Evolutionary conservation across 495 filamentous ascomycete genomes (phyloP).

Genomic region (Penicillium bialowiezense): DNA sequence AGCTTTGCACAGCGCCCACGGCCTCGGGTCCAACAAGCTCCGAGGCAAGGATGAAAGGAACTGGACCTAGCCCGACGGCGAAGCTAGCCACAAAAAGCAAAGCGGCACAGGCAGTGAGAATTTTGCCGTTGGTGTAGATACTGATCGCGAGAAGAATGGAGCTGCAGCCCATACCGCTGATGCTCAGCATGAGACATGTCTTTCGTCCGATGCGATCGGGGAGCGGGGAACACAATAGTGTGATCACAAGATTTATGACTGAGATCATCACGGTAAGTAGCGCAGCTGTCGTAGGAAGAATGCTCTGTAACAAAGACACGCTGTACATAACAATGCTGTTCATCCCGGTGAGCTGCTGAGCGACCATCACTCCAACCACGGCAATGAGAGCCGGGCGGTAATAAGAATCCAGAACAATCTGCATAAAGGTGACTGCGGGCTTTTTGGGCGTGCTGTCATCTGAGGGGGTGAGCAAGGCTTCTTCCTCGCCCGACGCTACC

Average conservation of each 20-base stretch:
- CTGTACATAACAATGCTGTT: slow-evolving; percentile 99
- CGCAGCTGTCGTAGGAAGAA: slow-evolving; percentile 74
- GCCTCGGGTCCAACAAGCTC: slow-evolving; percentile 87
- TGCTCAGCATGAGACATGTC: slow-evolving; percentile 72
- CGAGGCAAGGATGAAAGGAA: slow-evolving; percentile 89
- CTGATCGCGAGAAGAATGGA: slow-evolving; percentile 72
- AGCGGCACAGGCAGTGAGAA: slow-evolving; percentile 75
- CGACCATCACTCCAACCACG: slow-evolving; percentile 86
- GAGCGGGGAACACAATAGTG: slow-evolving; percentile 73
- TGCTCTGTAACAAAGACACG: slow-evolving; percentile 74
- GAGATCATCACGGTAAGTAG: slow-evolving; percentile 83
- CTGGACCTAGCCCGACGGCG: slow-evolving; percentile 85
- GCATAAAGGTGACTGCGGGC: slow-evolving; percentile 61
- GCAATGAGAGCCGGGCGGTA: slow-evolving; percentile 78
- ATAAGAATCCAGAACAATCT: slow-evolving; percentile 59
- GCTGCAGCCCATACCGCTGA: slow-evolving; percentile 76
- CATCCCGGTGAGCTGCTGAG: slow-evolving; percentile 89
- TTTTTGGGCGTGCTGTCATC: slow-evolving; percentile 22
- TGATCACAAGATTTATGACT: slow-evolving; percentile 79
- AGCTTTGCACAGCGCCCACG: slow-evolving; percentile 83
- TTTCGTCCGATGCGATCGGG: slow-evolving; percentile 87
- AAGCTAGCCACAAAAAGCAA: slow-evolving; percentile 86
- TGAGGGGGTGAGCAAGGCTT: slow-evolving; percentile 44
- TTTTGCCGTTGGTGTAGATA: slow-evolving; percentile 64
- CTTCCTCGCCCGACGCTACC: slow-evolving; percentile 37